Percentiles rank a stretch among this genome's conserved stretches.
phyloP scores from a whole-genome alignment of 2,329 filamentous ascomycete species.

The Sporothrix inflata region DNA sequence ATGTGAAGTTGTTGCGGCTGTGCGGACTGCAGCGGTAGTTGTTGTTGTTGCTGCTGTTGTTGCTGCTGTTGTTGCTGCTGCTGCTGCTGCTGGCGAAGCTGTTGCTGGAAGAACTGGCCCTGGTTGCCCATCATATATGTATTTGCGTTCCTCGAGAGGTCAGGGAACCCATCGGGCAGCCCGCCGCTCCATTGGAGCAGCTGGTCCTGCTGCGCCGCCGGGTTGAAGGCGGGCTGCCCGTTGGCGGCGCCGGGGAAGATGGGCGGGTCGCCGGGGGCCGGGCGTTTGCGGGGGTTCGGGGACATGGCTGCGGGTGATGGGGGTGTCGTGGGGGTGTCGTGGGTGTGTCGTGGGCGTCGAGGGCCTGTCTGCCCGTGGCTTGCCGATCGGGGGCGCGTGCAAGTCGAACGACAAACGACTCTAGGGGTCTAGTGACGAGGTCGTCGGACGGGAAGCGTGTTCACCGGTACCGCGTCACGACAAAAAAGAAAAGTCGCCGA shows the following conservation, averaged over 20 bases:
- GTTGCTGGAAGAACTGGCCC: constrained; percentile 39
- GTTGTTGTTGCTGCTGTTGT: constrained; percentile 9
- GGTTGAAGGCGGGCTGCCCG: constrained; percentile 49
- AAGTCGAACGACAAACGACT: neutral
- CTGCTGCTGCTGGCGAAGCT: constrained; percentile 28
- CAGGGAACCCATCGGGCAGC: constrained; percentile 44
- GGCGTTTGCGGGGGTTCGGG: constrained; percentile 67
- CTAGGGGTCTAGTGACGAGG: neutral
- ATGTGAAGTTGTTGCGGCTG: constrained; percentile 35
- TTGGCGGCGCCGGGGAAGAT: constrained; percentile 57
- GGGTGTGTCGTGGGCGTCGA: neutral
- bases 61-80: constrained; percentile 14
- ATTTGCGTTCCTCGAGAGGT: constrained; percentile 43
- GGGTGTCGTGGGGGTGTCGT: neutral
- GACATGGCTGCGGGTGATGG: constrained; percentile 46
- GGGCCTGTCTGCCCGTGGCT: neutral
- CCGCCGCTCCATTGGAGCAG: constrained; percentile 51
- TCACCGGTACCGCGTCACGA: neutral
- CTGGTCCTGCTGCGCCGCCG: constrained; percentile 53
- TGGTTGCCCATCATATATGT: constrained; percentile 47
- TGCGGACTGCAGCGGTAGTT: constrained; percentile 27
- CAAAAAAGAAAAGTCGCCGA: neutral
- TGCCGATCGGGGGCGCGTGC: neutral
- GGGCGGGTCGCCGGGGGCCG: constrained; percentile 73
- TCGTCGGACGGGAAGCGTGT: neutral